These are phyloP conservation scores for Pisolithus thermaeus DNA, from an alignment of 1,284 basidiomycete genomes.

Conservation along the genomic window DNA sequence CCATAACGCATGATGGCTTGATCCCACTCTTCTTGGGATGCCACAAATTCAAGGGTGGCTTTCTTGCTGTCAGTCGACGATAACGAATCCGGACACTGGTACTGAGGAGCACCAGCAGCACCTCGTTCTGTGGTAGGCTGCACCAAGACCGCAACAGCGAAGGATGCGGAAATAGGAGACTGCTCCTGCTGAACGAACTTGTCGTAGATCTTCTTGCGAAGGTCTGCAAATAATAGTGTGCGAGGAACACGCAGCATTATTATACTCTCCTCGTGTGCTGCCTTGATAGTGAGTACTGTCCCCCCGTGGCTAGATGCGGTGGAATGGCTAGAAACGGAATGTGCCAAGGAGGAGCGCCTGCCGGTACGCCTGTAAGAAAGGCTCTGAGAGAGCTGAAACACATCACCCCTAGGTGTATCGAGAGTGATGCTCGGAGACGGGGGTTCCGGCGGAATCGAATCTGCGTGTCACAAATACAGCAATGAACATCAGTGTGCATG, in stretches of 20 bases:
- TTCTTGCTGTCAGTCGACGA: conserved; percentile 22
- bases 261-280: conserved; percentile 51
- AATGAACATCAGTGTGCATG: neutral
- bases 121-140: conserved; percentile 10
- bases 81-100: conserved; percentile 32
- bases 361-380: conserved; percentile 8
- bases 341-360: conserved; percentile 22
- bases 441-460: conserved; percentile 34
- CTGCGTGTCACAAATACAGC: conserved; percentile 20
- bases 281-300: conserved; percentile 55
- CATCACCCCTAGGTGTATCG: conserved; percentile 17
- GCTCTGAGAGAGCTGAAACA: conserved; percentile 1
- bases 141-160: conserved; percentile 47
- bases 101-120: conserved; percentile 10
- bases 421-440: conserved; percentile 8
- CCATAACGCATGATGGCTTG: conserved; percentile 24
- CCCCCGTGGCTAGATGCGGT: conserved; percentile 22
- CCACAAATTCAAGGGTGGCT: conserved; percentile 30
- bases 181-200: conserved; percentile 60
- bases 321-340: conserved; percentile 26
- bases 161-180: conserved; percentile 44
- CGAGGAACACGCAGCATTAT: conserved; percentile 53
- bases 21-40: conserved; percentile 38
- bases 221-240: conserved; percentile 39
- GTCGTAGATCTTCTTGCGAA: conserved; percentile 52